These are phyloP conservation scores for Cytospora piceae DNA, from an alignment of 2,329 filamentous ascomycete genomes.

Conservation along the genomic window DNA sequence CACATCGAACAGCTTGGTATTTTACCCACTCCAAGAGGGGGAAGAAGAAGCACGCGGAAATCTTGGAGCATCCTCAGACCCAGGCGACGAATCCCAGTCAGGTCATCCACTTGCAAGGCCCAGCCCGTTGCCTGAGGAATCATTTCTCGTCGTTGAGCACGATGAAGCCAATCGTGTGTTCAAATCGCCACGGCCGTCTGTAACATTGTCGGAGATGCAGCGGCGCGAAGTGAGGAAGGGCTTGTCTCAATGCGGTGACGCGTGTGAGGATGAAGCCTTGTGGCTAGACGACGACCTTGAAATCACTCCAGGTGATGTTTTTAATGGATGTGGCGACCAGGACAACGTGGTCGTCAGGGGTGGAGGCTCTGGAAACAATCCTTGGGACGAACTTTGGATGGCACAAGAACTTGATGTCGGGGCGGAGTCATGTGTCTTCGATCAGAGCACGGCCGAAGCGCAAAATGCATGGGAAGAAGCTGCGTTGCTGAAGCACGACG, in stretches of 20 bases:
- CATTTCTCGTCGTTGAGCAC: constrained; percentile 19
- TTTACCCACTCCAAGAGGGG: not conserved
- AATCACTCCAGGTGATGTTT: not conserved
- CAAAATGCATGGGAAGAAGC: constrained; percentile 17
- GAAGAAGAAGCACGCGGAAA: not conserved
- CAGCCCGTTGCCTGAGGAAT: not conserved
- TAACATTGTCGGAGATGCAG: constrained; percentile 24
- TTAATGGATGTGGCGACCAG: too few species aligned
- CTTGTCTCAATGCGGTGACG: not conserved
- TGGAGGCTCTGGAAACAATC: not conserved
- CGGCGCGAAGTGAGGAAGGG: not conserved
- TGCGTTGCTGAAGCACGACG: constrained; percentile 3
- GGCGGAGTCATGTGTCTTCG: not conserved
- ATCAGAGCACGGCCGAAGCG: constrained; percentile 11
- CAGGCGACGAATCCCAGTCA: not conserved
- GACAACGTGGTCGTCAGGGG: not conserved
- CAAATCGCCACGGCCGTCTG: constrained; percentile 27
- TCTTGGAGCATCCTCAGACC: not conserved
- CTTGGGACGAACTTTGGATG: constrained; percentile 5
- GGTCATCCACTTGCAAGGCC: not conserved
- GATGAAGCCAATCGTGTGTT: constrained; percentile 24
- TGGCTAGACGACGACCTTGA: constrained; percentile 1
- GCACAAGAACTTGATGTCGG: not conserved
- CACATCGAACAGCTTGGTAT: constrained; percentile 14
- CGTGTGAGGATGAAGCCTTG: not conserved